These are phyloP conservation scores for Xerocomellus chrysenteron DNA, from an alignment of 768 basidiomycete species.

Conservation along the genomic window DNA sequence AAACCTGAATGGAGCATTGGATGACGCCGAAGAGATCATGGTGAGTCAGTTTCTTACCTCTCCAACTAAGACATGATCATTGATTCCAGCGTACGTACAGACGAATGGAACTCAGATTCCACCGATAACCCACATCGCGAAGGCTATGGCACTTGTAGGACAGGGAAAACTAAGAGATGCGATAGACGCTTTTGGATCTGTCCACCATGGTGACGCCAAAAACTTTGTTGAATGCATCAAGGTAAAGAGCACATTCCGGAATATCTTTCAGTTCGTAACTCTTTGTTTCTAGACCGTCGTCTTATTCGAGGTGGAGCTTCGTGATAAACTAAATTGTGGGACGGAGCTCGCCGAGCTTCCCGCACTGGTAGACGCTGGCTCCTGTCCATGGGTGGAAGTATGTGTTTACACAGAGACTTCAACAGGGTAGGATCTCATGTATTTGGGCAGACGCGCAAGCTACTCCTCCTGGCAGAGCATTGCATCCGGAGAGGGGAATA, in stretches of 20 bases:
- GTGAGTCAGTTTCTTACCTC: slow-evolving; percentile 3
- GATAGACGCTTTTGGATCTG: not conserved
- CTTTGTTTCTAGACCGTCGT: not conserved
- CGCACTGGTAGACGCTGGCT: not conserved
- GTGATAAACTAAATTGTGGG: not conserved
- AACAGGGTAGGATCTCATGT: not conserved
- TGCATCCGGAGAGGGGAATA: not conserved
- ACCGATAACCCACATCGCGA: slow-evolving; percentile 2
- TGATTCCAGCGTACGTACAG: not conserved
- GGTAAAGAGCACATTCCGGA: not conserved
- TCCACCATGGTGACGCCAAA: not conserved
- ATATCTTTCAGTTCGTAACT: not conserved
- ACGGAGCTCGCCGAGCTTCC: not conserved
- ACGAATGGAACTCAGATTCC: not conserved
- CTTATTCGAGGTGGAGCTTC: not conserved
- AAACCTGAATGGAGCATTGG: slow-evolving; percentile 5
- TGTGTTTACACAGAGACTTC: not conserved
- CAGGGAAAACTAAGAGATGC: not conserved
- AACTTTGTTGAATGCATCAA: slow-evolving; percentile 5
- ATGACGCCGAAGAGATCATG: not conserved
- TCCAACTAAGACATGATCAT: not conserved
- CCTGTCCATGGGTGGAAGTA: not conserved
- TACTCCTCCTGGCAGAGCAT: not conserved
- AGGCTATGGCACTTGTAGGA: not conserved
- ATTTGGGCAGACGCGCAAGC: not conserved